Evolutionary conservation across 495 filamentous ascomycete species (phyloP), one percentile per base, ranked within the genome.

Genomic region (Aspergillus saccharolyticus): DNA sequence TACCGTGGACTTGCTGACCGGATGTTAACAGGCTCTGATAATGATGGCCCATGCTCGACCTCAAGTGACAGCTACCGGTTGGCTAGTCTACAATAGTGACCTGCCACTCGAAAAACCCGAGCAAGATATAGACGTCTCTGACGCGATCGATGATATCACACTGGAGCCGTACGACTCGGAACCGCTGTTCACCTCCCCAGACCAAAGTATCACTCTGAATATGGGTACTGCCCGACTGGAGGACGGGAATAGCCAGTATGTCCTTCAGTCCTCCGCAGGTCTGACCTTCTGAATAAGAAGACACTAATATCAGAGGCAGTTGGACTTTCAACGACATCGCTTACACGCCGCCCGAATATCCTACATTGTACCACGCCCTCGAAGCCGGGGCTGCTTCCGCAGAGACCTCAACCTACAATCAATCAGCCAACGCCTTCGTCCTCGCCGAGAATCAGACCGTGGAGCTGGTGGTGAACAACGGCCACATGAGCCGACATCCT

Each of bases 141-240:
- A 83, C 42, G 17, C 54, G 1, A 56, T 89, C 54, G 90, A 96
- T 59, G 91, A 96, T 67, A 79, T 88, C 42, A 72, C 63, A 0
- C 80, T 96, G 0, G 74, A 87, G 12, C 87, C 91, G 0, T 74
- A 77, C 30, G 88, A 95, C 63, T 77, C 80, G 42, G 83, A 91
- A 52, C 66, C 64, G 6, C 53, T 70, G 4, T 68, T 76, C 8
- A 60, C 66, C 56, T 66, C 60, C 3, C 63, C 67, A 19, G 63
- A 70, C 51, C 66, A 64, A 55, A 74, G 69, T 43, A 77, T 74
- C 42, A 53, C 65, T 2, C 14, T 75, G n/a, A 67, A 39, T 39
- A 39, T 39, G 33, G 33, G 33, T 2, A 15, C 12, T 5, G 33
- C 33, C 33, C 33, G 33, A 8, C 33, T 39, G 4, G 33, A 5